Evolutionary conservation across 1,284 basidiomycete genomes (phyloP).

Genomic region (Pisolithus thermaeus): DNA sequence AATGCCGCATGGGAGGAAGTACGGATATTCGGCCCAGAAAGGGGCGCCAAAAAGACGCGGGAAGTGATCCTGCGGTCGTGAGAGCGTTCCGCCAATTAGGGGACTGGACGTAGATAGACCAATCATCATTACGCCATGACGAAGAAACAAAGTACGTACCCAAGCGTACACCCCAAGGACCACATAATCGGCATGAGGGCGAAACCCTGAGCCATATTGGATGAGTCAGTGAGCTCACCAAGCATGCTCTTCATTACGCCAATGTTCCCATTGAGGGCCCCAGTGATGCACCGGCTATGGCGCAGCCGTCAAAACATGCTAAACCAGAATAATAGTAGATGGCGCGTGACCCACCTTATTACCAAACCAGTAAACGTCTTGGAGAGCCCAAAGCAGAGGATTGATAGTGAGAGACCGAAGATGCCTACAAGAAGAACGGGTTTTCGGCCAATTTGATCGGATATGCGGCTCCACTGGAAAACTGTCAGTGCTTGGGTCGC

Average conservation of each 20-base stretch:
- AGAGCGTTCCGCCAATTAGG: constrained; percentile 44
- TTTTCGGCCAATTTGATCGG: constrained; percentile 49
- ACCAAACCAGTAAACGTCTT: constrained; percentile 45
- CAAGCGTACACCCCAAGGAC: constrained; percentile 40
- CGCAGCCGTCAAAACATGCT: neutral
- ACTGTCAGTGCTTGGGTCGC: constrained; percentile 47
- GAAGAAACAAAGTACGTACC: constrained; percentile 25
- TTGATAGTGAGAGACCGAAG: constrained; percentile 46
- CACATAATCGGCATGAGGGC: constrained; percentile 44
- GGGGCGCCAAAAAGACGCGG: constrained; percentile 36
- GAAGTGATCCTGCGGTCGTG: constrained; percentile 43
- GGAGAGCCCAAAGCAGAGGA: constrained; percentile 53
- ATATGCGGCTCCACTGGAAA: constrained; percentile 48
- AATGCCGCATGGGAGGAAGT: constrained; percentile 49
- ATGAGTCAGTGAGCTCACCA: constrained; percentile 44
- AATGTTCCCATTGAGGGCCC: constrained; percentile 49
- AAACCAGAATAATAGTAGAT: constrained; percentile 2
- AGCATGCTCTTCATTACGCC: constrained; percentile 46
- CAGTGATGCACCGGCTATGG: constrained; percentile 44
- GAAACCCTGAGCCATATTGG: constrained; percentile 47
- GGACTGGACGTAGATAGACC: constrained; percentile 30
- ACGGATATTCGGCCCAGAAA: constrained; percentile 51
- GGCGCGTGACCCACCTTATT: constrained; percentile 31
- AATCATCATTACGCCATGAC: neutral
- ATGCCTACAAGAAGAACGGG: constrained; percentile 55